Percentiles rank a stretch among this genome's conserved stretches.
These are phyloP conservation scores for Suillus decipiens DNA, from an alignment of 768 basidiomycete genomes.

Conservation along the genomic window DNA sequence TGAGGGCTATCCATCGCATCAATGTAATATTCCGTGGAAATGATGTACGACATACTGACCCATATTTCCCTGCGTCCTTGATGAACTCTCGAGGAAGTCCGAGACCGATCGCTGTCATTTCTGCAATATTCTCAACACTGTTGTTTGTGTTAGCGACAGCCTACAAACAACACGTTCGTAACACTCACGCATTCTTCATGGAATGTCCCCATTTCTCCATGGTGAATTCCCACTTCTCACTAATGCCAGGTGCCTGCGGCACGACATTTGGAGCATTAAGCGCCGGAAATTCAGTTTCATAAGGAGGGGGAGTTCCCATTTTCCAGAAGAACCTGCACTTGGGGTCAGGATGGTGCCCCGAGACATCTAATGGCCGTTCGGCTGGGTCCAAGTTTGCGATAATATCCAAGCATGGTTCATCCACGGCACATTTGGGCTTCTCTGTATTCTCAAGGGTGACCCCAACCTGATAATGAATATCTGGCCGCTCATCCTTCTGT, in stretches of 20 bases:
- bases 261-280: conserved; percentile 83
- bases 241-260: conserved; percentile 61
- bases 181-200: conserved; percentile 83
- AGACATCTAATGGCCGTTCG: conserved; percentile 85
- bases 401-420: conserved; percentile 79
- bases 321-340: conserved; percentile 95
- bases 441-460: conserved; percentile 97
- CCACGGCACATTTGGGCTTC: conserved; percentile 82
- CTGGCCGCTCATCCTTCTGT: conserved; percentile 78
- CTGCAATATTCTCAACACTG: conserved; percentile 84
- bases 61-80: conserved; percentile 80
- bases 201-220: conserved; percentile 87
- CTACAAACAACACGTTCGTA: conserved; percentile 4
- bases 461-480: conserved; percentile 89
- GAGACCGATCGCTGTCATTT: conserved; percentile 86
- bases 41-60: conserved; percentile 45
- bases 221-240: conserved; percentile 62
- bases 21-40: neutral
- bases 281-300: conserved; percentile 73
- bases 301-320: conserved; percentile 75
- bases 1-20: conserved; percentile 57
- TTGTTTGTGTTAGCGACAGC: conserved; percentile 28
- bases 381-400: conserved; percentile 74
- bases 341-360: conserved; percentile 81
- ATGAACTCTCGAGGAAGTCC: conserved; percentile 72